Base-by-base conservation (phyloP, 257 asterid genomes). In the Perilla frutescens region DNA sequence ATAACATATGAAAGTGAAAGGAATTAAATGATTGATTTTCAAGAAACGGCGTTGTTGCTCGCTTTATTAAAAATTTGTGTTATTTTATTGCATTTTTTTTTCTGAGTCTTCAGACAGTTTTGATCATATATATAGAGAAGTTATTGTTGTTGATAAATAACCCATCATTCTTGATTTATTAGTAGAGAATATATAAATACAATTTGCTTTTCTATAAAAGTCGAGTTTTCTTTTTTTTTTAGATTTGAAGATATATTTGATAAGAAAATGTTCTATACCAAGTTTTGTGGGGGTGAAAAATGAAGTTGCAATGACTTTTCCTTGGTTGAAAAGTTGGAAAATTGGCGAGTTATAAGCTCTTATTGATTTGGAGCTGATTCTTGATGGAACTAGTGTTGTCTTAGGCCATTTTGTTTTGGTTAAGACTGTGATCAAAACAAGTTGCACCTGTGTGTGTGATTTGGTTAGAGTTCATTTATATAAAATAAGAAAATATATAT, bases 1-100 rank as follows among this genome's bases (percentile, higher is more conserved):
- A 37, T 36, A 37, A 70, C 69, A 48, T 66, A 41, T 80, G 87
- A 83, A 51, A 73, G 84, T 59, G 92, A 86, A 76, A 78, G 85
- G 83, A 58, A 76, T 31, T 14, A 58, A 60, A 59, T 69, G 62
- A 51, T 76, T 64, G 51, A 53, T 79, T 68, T 62, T 49, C 55
- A 68, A 48, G 31, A 64, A 45, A 62, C 43, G 62, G 49, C 51
- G 56, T 40, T 68, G 29, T 57, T 79, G 68, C 78, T 44, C 40
- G 9, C 40, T 70, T 70, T 43, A 13, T 15, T 65, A 61, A 12
- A 62, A 74, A 51, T 45, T 71, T 71, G 47, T 71, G 37, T 62
- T 73, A 34, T 45, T n/a, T 40, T 15, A 61, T 62, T 59, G 74
- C 71, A 6, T 50, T 34, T 78, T 75, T 20, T 63, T 10, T 43